phyloP scores from a whole-genome alignment of 495 filamentous ascomycete species.

The Penicillium coffeae region DNA sequence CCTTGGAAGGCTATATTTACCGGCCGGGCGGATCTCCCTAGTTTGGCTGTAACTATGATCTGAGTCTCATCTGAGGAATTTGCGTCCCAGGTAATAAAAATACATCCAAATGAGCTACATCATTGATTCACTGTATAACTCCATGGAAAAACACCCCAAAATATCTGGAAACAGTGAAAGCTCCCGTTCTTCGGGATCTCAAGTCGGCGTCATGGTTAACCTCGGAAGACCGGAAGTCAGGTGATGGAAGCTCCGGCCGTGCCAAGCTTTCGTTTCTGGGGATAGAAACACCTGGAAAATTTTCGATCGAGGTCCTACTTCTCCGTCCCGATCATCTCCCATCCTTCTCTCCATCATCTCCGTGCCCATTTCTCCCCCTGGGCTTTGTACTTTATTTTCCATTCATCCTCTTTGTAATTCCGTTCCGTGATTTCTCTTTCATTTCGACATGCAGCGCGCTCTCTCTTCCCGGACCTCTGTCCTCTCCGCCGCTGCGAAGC shows the following conservation, averaged over 20 bases:
- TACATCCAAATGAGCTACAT: too few species aligned
- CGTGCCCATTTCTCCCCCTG: slow-evolving; percentile 22
- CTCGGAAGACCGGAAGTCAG: background rate
- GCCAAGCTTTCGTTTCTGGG: background rate
- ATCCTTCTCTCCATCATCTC: slow-evolving; percentile 16
- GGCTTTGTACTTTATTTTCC: slow-evolving; percentile 21
- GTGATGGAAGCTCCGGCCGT: background rate
- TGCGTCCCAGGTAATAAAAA: too few species aligned
- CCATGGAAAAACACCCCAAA: background rate
- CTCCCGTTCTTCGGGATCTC: too few species aligned
- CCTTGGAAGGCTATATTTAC: too few species aligned
- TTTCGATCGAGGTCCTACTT: slow-evolving; percentile 12
- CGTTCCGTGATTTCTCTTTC: slow-evolving; percentile 29
- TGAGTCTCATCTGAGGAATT: too few species aligned
- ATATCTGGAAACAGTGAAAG: background rate
- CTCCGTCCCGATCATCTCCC: slow-evolving; percentile 13
- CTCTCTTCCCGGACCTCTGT: slow-evolving; percentile 64
- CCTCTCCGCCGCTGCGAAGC: slow-evolving; percentile 64
- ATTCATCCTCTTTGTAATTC: slow-evolving; percentile 22
- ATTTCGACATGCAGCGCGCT: slow-evolving; percentile 64
- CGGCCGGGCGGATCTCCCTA: too few species aligned
- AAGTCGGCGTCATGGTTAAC: background rate
- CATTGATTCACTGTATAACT: too few species aligned
- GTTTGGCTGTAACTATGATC: too few species aligned
- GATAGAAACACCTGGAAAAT: background rate